Percentiles rank a stretch among this genome's conserved stretches.
phyloP scores from a whole-genome alignment of 805 yeast genomes.

The Barnettozyma sp. region DNA sequence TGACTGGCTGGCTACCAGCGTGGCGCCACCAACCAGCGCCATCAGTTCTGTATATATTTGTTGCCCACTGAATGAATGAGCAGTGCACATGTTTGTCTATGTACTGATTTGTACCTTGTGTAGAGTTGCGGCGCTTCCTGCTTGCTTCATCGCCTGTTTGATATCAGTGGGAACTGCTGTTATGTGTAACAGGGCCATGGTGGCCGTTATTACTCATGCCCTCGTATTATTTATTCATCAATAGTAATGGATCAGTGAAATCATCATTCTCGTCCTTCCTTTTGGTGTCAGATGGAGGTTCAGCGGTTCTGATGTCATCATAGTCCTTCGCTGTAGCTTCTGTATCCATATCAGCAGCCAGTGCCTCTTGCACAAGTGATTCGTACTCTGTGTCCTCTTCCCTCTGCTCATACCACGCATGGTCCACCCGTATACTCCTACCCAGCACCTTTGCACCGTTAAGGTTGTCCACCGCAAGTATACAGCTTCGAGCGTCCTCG shows the following conservation, averaged over 20 bases:
- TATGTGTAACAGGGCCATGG: too few relatives aligned
- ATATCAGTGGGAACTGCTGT: too few relatives aligned
- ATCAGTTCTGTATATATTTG: too few relatives aligned
- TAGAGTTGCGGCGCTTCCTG: neutral
- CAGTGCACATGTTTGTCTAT: neutral
- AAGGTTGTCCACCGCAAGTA: constrained; percentile 83
- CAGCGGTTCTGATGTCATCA: too few relatives aligned
- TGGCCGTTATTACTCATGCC: too few relatives aligned
- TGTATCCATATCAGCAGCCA: constrained; percentile 25
- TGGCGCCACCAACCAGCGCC: too few relatives aligned
- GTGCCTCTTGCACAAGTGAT: constrained; percentile 28
- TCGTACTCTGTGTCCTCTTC: constrained; percentile 45
- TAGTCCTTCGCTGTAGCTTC: too few relatives aligned
- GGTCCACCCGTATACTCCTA: constrained; percentile 56
- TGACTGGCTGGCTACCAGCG: too few relatives aligned
- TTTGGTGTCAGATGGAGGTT: too few relatives aligned
- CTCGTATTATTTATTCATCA: too few relatives aligned
- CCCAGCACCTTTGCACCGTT: constrained; percentile 60
- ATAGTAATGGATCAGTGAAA: constrained; percentile 21
- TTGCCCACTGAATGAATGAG: too few relatives aligned
- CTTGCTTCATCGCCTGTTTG: constrained; percentile 1
- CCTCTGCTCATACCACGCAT: constrained; percentile 52
- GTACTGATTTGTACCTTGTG: neutral
- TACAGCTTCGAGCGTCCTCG: constrained; percentile 72
- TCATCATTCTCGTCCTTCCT: constrained; percentile 17